These are phyloP conservation scores for Benincasa hispida DNA, from an alignment of 306 rosid genomes.

Conservation along the genomic window DNA sequence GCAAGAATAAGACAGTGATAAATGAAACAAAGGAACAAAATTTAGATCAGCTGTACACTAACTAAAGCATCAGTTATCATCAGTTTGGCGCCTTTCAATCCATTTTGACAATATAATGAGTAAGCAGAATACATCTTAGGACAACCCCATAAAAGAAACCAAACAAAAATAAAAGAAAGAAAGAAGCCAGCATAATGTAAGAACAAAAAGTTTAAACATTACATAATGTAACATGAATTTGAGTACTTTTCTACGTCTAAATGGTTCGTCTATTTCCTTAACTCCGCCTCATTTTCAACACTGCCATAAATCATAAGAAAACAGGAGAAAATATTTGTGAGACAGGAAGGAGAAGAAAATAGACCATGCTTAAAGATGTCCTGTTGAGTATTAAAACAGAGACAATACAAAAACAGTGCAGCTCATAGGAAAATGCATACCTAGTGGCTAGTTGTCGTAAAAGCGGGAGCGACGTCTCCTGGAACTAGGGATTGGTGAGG, in stretches of 20 bases:
- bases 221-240: not conserved
- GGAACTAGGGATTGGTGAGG: conserved; percentile 39
- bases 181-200: not conserved
- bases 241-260: not conserved
- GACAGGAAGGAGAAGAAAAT: not conserved
- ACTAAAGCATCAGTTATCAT: not conserved
- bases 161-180: not conserved
- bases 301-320: not conserved
- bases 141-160: not conserved
- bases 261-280: not conserved
- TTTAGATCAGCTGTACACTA: conserved; percentile 1
- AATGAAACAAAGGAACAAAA: not conserved
- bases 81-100: not conserved
- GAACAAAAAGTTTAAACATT: not conserved
- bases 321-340: not conserved
- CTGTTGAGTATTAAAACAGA: not conserved
- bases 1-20: not conserved
- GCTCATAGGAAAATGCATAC: conserved; percentile 25
- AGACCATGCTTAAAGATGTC: not conserved
- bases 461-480: conserved; percentile 71
- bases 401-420: not conserved
- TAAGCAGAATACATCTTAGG: not conserved
- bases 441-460: conserved; percentile 73
- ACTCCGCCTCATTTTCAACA: conserved; percentile 4
- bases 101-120: not conserved